Evolutionary conservation across 2,329 filamentous ascomycete species (phyloP), one percentile per base, ranked within the genome.

Genomic region (Alternaria sp.): DNA sequence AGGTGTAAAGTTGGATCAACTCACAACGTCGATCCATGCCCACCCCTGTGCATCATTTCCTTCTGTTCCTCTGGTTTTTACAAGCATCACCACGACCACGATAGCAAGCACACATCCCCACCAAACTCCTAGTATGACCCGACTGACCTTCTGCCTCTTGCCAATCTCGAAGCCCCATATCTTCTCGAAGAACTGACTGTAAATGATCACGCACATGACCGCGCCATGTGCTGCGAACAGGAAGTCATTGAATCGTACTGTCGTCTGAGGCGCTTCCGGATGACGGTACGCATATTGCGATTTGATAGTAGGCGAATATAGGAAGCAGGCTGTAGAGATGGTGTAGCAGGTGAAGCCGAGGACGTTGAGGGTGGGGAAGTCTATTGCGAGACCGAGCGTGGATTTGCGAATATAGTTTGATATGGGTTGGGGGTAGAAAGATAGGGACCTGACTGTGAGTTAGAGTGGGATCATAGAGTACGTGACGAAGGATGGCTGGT

Each of bases 401-500:
- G 92, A 91, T 58, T 87, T 87, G 54, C 93, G 89, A 30, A 83
- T 83, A 77, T 85, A 90, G 83, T 97, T 98, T 64, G 93, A 86
- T 62, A 96, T 80, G 7, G 91, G 88, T 76, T 98, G 95, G 1
- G 94, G 94, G 78, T 98, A 98, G 81, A 97, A 98, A 16, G 93
- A 96, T 16, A 89, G 81, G 12, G 91, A 94, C 94, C 94, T 76
- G 57, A 42, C 3, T 24, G 48, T 30, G 28, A 22, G 39, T 63
- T 32, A 60, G 58, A 18, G 2, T 30, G n/a, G 18, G 9, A 22
- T 32, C 7, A 24, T 12, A 18, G 51, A 28, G 22, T 14, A 26
- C 30, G 26, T 36, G 36, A 16, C 22, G 22, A 14, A 1, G 18
- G 8, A 11, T 24, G n/a, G 24, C 12, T 43, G 58, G 30, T 26